Evolutionary conservation across 1,284 basidiomycete genomes (phyloP).

Genomic region (Fomitopsis pinicola): DNA sequence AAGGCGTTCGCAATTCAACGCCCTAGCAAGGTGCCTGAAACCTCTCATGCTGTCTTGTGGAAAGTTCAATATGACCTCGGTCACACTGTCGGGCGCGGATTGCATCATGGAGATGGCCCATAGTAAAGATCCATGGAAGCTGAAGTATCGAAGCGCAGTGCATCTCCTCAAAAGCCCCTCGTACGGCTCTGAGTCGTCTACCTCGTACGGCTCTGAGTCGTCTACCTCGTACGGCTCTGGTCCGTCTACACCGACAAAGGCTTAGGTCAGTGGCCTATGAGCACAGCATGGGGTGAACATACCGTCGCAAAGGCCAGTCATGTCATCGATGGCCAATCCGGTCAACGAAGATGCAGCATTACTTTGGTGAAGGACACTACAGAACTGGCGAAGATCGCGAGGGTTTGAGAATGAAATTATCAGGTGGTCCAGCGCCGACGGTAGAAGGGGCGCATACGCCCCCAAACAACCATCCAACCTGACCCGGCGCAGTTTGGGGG

Average conservation of each 20-base stretch:
- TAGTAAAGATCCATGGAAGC: too few species aligned
- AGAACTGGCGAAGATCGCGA: neutral
- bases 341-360: neutral
- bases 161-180: too few species aligned
- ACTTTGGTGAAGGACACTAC: neutral
- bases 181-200: neutral
- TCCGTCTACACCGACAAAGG: neutral
- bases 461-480: too few species aligned
- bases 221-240: neutral
- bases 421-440: neutral
- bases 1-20: neutral
- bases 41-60: neutral
- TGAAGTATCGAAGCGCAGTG: too few species aligned
- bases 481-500: neutral
- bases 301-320: neutral
- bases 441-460: neutral
- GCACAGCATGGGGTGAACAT: neutral
- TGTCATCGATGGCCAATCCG: neutral
- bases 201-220: neutral
- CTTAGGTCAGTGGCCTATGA: neutral
- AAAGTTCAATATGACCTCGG: neutral
- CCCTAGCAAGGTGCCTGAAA: neutral
- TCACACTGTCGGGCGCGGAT: neutral
- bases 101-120: too few species aligned
- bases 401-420: neutral